These are phyloP conservation scores for Populus trichocarpa DNA, from an alignment of 441 rosid species.

Conservation along the genomic window DNA sequence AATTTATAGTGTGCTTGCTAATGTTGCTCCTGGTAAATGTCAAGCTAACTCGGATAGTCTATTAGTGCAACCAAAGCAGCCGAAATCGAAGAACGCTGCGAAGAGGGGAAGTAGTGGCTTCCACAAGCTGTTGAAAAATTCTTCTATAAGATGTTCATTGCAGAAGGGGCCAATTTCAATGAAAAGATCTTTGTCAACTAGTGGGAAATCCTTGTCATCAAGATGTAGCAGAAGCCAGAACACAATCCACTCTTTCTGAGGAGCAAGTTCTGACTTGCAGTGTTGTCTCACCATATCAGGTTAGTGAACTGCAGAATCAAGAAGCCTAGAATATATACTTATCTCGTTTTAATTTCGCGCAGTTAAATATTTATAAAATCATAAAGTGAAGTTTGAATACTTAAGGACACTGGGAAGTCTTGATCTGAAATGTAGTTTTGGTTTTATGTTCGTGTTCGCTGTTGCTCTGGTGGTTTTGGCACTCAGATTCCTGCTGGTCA, in stretches of 20 bases:
- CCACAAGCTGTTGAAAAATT: slow-evolving; percentile 28
- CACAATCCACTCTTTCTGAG: slow-evolving; percentile 30
- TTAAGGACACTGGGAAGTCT: background rate
- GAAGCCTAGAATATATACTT: background rate
- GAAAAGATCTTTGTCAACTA: slow-evolving; percentile 42
- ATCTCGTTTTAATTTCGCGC: background rate
- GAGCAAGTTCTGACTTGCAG: background rate
- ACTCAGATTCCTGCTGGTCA: background rate
- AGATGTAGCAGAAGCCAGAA: slow-evolving; percentile 28
- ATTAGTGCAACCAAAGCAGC: slow-evolving; percentile 5
- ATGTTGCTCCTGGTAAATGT: slow-evolving; percentile 10
- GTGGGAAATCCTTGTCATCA: slow-evolving; percentile 27
- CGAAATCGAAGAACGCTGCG: slow-evolving; percentile 13
- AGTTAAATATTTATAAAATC: background rate
- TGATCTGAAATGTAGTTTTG: background rate
- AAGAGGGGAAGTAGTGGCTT: slow-evolving; percentile 24
- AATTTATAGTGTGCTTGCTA: slow-evolving; percentile 19
- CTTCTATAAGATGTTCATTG: slow-evolving; percentile 28
- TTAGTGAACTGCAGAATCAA: slow-evolving; percentile 3
- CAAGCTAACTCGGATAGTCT: slow-evolving; percentile 10
- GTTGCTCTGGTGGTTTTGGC: background rate
- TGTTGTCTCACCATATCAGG: background rate
- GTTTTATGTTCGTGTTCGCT: background rate
- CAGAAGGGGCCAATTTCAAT: slow-evolving; percentile 35
- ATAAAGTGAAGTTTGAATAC: background rate